Conservation (phyloP, 768 basidiomycete genomes). For the Tricholoma hemisulphureum region DNA sequence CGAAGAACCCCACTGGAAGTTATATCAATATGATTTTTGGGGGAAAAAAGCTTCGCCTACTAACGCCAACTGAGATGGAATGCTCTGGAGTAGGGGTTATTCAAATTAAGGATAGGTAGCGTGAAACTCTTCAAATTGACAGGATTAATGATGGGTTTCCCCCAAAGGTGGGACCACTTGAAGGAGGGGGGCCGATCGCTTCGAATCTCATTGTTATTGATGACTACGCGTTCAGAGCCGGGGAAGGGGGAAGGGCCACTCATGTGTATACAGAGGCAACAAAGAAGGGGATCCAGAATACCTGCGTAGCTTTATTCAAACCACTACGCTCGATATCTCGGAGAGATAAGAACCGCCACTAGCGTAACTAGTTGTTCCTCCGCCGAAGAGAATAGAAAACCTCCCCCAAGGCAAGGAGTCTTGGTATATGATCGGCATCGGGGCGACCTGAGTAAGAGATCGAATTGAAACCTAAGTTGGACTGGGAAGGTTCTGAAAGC, state of each 20-base stretch:
- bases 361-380: no score
- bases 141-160: slow-evolving; percentile 42
- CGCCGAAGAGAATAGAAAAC: no score
- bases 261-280: no score
- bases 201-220: neutral
- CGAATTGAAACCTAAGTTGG: no score
- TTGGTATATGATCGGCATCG: no score
- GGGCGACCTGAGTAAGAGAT: no score
- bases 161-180: slow-evolving; percentile 33
- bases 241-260: neutral
- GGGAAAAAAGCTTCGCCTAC: slow-evolving; percentile 1
- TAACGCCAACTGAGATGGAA: slow-evolving; percentile 46
- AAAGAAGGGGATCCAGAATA: no score
- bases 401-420: no score
- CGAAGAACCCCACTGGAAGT: slow-evolving; percentile 43
- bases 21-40: neutral
- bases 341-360: no score
- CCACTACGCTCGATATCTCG: no score
- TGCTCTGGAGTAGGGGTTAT: slow-evolving; percentile 44
- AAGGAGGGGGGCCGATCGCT: slow-evolving; percentile 23
- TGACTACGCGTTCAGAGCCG: neutral
- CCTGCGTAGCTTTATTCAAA: no score
- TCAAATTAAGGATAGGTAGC: slow-evolving; percentile 49
- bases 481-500: no score
- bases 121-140: slow-evolving; percentile 52